Evolutionary conservation across 208 protist genomes (phyloP).

Genomic region (Angomonas desouzai): DNA sequence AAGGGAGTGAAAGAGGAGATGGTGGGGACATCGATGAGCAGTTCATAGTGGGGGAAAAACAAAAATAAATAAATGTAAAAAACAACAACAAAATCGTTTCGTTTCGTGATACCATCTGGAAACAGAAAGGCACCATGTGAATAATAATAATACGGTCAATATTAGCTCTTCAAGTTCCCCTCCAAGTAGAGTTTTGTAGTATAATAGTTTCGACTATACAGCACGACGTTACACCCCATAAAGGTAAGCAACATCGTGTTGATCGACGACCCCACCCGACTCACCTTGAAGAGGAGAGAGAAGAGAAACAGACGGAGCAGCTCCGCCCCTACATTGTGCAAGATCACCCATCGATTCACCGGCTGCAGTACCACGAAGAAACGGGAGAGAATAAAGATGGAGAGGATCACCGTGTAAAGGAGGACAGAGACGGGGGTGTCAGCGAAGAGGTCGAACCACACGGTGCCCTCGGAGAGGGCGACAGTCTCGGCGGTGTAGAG

Average conservation of each 20-base stretch:
- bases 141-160: too few relatives aligned
- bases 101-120: too few relatives aligned
- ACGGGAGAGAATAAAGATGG: slow-evolving; percentile 40
- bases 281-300: slow-evolving; percentile 31
- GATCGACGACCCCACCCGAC: slow-evolving; percentile 28
- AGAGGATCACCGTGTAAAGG: slow-evolving; percentile 35
- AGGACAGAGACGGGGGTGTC: slow-evolving; percentile 31
- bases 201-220: slow-evolving; percentile 58
- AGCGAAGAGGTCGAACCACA: slow-evolving; percentile 44
- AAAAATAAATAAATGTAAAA: too few relatives aligned
- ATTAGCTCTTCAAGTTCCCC: slow-evolving; percentile 14
- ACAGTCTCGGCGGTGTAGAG: slow-evolving; percentile 19
- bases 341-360: slow-evolving; percentile 49
- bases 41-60: too few relatives aligned
- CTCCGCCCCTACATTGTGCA: slow-evolving; percentile 43
- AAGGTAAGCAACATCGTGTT: slow-evolving; percentile 68
- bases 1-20: neutral
- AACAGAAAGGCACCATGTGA: too few relatives aligned
- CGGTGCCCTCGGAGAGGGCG: slow-evolving; percentile 20
- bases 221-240: slow-evolving; percentile 33
- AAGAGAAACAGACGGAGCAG: slow-evolving; percentile 38
- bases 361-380: slow-evolving; percentile 47
- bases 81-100: slow-evolving; percentile 15
- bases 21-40: too few relatives aligned
- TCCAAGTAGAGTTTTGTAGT: slow-evolving; percentile 36